Evolutionary conservation across 495 filamentous ascomycete species (phyloP), one percentile per base, ranked within the genome.

Genomic region (Penicillium taxi): DNA sequence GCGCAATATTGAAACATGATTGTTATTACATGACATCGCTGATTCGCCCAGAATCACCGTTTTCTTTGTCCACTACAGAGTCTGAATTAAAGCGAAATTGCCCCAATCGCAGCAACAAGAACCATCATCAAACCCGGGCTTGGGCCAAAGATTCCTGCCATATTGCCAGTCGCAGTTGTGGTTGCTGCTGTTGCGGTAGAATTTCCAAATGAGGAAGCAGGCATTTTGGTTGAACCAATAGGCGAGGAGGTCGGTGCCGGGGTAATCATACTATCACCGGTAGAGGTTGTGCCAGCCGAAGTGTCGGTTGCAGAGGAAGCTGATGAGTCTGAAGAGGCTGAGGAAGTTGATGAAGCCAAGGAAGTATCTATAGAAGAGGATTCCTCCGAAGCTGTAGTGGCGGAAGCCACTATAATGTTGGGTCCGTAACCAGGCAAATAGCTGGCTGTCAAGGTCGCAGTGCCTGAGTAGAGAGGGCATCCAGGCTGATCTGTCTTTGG

Each of bases 401-500:
- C 37, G 7, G 49, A 45, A 11, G 33, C 39, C 32, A 46, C 37
- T 30, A 52, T 54, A 20, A 48, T 52, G 15, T 42, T 51, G 24
- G 53, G 56, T 0, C 54, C 56, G 27, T 42, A 62, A 17, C 66
- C 67, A 12, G 66, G 52, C 5, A 75, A 48, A 48, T 61, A 78
- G 39, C 50, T 64, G 3, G 74, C 65, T 15, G 61, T 59, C 37
- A 73, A 64, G 12, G 70, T 71, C 15, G 59, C 72, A 6, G 75
- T 78, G 27, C 78, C 78, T 2, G 48, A 52, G 55, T 82, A 82
- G 9, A 40, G 43, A 0, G 67, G 59, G 49, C 79, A 83, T 6
- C 77, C 78, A 1, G 77, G 77, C 18, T 75, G 69, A 20, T 65
- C 65, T 13, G 70, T 73, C 58, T 74, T 81, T 1, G 72, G 67